A percentile compares a stretch with the other conserved stretches of the same genome.
These are phyloP conservation scores for Crucibulum cyathiforme DNA, from an alignment of 1,284 basidiomycete species.

Conservation along the genomic window DNA sequence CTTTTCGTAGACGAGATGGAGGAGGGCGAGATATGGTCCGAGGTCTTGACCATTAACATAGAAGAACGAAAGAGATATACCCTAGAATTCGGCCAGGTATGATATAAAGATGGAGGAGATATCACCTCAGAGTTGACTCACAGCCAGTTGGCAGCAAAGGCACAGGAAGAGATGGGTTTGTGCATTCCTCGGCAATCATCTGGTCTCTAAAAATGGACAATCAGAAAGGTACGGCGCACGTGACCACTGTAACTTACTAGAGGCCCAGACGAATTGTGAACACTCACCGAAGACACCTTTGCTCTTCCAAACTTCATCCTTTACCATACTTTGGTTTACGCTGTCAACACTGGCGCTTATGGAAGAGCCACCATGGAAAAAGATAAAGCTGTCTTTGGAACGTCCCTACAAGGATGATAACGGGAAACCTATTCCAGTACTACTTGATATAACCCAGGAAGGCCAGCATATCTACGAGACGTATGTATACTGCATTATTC, in stretches of 20 bases:
- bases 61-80: background rate
- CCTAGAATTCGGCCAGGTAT: background rate
- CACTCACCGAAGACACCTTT: too few relatives aligned
- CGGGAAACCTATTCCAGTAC: slow-evolving; percentile 62
- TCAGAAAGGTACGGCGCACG: too few relatives aligned
- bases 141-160: too few relatives aligned
- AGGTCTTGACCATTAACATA: slow-evolving; percentile 42
- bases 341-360: slow-evolving; percentile 7
- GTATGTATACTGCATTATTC: slow-evolving; percentile 46
- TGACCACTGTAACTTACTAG: too few relatives aligned
- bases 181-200: too few relatives aligned
- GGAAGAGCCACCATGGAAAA: slow-evolving; percentile 59
- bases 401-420: slow-evolving; percentile 79
- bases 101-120: slow-evolving; percentile 1
- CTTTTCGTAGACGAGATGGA: slow-evolving; percentile 49
- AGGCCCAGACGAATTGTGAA: too few relatives aligned
- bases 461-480: slow-evolving; percentile 73
- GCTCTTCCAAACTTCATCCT: background rate
- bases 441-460: slow-evolving; percentile 73
- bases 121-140: background rate
- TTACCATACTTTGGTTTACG: background rate
- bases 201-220: too few relatives aligned
- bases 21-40: slow-evolving; percentile 27
- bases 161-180: too few relatives aligned
- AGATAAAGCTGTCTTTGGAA: slow-evolving; percentile 71